Conservation (phyloP, 2,329 filamentous ascomycete genomes). For the Fulvia fulva region DNA sequence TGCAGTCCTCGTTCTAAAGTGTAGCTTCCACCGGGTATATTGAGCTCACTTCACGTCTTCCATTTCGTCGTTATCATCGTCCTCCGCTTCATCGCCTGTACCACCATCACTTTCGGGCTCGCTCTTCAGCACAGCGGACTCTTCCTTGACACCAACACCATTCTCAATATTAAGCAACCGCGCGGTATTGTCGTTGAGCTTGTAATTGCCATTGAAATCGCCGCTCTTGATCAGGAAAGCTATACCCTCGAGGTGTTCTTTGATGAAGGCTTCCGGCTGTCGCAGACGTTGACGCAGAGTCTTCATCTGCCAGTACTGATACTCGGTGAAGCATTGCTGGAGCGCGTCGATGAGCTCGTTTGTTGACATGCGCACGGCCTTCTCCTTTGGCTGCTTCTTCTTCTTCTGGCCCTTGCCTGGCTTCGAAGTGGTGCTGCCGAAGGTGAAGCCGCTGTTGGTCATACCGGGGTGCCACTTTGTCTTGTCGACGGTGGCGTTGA, state of each 20-base stretch:
- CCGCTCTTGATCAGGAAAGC: constrained; percentile 79
- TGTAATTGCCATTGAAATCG: constrained; percentile 80
- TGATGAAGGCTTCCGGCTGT: constrained; percentile 91
- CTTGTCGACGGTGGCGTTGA: constrained; percentile 34
- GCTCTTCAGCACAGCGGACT: constrained; percentile 38
- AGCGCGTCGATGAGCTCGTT: constrained; percentile 83
- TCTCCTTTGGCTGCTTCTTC: constrained; percentile 59
- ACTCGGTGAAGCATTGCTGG: constrained; percentile 76
- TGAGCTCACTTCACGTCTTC: constrained; percentile 46
- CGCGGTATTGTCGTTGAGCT: constrained; percentile 67
- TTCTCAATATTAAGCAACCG: constrained; percentile 50
- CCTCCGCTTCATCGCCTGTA: constrained; percentile 40
- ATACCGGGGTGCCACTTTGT: constrained; percentile 13
- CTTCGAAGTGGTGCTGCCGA: constrained; percentile 32
- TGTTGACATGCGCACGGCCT: constrained; percentile 84
- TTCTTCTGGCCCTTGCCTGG: constrained; percentile 34
- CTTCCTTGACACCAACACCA: constrained; percentile 45
- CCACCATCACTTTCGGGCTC: constrained; percentile 42
- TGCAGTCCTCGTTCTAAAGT: not conserved
- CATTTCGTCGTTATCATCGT: constrained; percentile 48
- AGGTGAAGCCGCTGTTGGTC: constrained; percentile 33
- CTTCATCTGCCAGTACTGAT: constrained; percentile 92
- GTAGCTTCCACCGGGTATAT: constrained; percentile 21
- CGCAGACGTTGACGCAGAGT: constrained; percentile 70
- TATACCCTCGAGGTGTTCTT: constrained; percentile 76